Percentiles rank a stretch among this genome's conserved stretches.
Conservation (phyloP, 2,329 filamentous ascomycete species). For the Penicillium brasilianum region DNA sequence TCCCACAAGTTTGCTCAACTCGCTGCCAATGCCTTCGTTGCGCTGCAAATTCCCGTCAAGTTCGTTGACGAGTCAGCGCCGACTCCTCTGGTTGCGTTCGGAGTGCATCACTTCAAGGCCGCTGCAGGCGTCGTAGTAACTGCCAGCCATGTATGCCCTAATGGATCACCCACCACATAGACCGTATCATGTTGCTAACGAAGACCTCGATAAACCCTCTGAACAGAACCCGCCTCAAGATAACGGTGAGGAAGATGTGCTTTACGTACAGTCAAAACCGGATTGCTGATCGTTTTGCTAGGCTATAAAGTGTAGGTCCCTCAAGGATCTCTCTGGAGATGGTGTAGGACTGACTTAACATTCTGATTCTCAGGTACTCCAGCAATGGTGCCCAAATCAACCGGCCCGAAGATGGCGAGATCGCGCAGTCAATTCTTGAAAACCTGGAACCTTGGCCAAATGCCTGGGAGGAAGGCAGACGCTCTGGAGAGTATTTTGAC, state of each 20-base stretch:
- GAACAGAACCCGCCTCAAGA: conserved; percentile 63
- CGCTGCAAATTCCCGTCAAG: conserved; percentile 63
- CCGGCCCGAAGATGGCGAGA: conserved; percentile 64
- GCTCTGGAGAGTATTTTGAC: conserved; percentile 44
- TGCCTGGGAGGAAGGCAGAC: conserved; percentile 54
- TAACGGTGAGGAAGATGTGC: conserved; percentile 52
- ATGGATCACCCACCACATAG: background rate
- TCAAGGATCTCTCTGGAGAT: background rate
- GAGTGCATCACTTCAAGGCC: conserved; percentile 59
- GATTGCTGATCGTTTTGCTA: conserved; percentile 28
- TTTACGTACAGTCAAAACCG: background rate
- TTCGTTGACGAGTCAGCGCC: conserved; percentile 62
- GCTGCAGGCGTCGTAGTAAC: conserved; percentile 69
- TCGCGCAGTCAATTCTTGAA: conserved; percentile 60
- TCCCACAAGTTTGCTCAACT: conserved; percentile 65
- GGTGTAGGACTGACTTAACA: background rate
- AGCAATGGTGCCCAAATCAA: conserved; percentile 70
- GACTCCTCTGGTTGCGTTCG: conserved; percentile 68
- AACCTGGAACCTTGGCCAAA: conserved; percentile 58
- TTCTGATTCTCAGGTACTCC: conserved; percentile 55
- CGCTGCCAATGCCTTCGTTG: conserved; percentile 64
- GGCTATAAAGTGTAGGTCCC: conserved; percentile 63
- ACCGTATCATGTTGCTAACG: conserved; percentile 13
- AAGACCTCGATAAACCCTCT: background rate
- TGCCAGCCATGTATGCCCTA: conserved; percentile 59